These are phyloP conservation scores for Boletus reticulatus DNA, from an alignment of 768 basidiomycete genomes.

Conservation along the genomic window DNA sequence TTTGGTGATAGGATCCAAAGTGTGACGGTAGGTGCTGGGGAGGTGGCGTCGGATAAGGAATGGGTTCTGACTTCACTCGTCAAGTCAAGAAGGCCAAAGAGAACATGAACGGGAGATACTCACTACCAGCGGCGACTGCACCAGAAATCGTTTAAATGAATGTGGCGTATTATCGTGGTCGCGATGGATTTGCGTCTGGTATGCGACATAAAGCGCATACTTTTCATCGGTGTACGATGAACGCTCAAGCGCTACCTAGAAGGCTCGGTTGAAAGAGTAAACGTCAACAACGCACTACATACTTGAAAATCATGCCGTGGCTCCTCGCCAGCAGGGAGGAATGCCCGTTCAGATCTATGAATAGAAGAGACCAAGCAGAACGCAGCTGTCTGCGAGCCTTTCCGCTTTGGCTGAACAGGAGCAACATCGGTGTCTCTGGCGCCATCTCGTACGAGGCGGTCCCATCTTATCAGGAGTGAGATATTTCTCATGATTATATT, in stretches of 20 bases:
- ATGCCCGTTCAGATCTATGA: conserved; percentile 52
- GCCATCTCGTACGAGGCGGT: conserved; percentile 58
- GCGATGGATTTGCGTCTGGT: conserved; percentile 77
- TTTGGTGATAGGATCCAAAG: conserved; percentile 93
- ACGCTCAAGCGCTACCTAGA: conserved; percentile 71
- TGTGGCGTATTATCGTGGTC: conserved; percentile 51
- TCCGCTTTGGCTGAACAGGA: conserved; percentile 9
- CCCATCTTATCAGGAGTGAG: conserved; percentile 53
- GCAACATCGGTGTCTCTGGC: conserved; percentile 25
- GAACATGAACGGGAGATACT: conserved; percentile 18
- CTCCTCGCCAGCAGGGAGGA: conserved; percentile 24
- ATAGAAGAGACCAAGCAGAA: conserved; percentile 49
- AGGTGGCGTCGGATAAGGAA: conserved; percentile 50
- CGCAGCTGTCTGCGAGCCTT: conserved; percentile 5
- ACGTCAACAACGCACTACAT: conserved; percentile 1
- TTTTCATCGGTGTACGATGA: conserved; percentile 80
- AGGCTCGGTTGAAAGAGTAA: background rate
- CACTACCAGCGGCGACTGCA: conserved; percentile 73
- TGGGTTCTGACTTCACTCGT: conserved; percentile 49
- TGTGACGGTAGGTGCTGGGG: conserved; percentile 62
- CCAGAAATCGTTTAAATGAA: conserved; percentile 73
- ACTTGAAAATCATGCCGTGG: conserved; percentile 63
- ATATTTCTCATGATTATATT: background rate
- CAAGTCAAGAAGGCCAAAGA: background rate
- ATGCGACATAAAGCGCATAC: conserved; percentile 69